Evolutionary conservation across 345 rosid genomes (phyloP), one percentile per base, ranked within the genome.

Genomic region (Hibiscus syriacus): DNA sequence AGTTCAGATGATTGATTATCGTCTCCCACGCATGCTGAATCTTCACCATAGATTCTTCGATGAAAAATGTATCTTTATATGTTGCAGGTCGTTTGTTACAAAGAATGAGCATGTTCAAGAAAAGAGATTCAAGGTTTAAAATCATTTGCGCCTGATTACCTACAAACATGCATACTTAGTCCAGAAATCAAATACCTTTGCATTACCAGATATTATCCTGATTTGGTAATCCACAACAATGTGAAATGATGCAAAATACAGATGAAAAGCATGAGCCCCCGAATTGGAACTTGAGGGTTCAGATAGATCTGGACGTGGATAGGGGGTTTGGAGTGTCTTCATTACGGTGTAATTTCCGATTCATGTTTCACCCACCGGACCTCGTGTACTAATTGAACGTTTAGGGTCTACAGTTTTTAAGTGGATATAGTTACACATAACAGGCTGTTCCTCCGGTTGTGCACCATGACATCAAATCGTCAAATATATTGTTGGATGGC

Each of bases 391-490:
- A n/a, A n/a, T n/a, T n/a, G n/a, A n/a, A n/a, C n/a, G 49, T 45
- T 45, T 45, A 45, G 1, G 14, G 7, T 45, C 14, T 45, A 43
- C 5, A 0, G 48, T 41, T 41, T 13, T 3, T 45, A n/a, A 12
- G 17, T 16, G n/a, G 14, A n/a, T n/a, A n/a, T n/a, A n/a, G n/a
- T n/a, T n/a, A n/a, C n/a, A n/a, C n/a, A n/a, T 63, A 52, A 29
- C 94, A 93, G 98, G 98, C 98, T 43, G 90, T 80, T 79, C 97
- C 98, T 76, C 86, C 98, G 12, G 97, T 93, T 55, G 80, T 90
- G 70, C 97, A 93, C 72, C 80, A 94, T 36, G 97, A 93, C 76
- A 88, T 92, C 50, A 92, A 92, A 73, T 90, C 98, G 55, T 85
- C 96, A 50, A 92, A 92, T 81, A 88, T 90, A 69, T 74, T 92